phyloP scores from a whole-genome alignment of 78 protist genomes.

The Dictyostelium firmibasis region DNA sequence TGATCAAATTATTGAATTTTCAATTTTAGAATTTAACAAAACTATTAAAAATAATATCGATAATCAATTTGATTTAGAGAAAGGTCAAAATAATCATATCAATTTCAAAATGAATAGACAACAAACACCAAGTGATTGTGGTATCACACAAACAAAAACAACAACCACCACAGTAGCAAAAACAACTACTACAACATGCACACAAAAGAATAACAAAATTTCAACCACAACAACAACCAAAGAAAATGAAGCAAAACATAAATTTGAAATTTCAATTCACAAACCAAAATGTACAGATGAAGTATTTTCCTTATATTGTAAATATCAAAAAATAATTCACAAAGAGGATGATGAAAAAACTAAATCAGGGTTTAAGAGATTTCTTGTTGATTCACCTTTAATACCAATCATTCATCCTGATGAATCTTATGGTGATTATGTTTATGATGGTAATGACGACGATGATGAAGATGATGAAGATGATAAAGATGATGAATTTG shows the following conservation, averaged over 20 bases:
- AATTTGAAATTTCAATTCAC: constrained; percentile 26
- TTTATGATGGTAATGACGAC: not conserved
- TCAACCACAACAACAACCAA: constrained; percentile 1
- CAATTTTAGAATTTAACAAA: not conserved
- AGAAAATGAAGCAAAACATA: not conserved
- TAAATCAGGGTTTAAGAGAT: constrained; percentile 5
- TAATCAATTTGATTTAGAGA: not conserved
- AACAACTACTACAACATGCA: not conserved
- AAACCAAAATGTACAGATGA: constrained; percentile 57
- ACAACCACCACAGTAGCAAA: not conserved
- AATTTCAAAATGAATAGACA: not conserved
- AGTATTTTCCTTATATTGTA: constrained; percentile 34
- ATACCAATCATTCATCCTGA: not conserved
- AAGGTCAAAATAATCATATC: constrained; percentile 6
- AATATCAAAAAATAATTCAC: constrained; percentile 50
- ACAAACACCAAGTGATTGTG: not conserved
- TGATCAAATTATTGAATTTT: not conserved
- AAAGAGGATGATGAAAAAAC: constrained; percentile 34
- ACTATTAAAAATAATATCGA: not conserved
- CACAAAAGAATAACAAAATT: too few relatives aligned
- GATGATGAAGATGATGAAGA: not conserved
- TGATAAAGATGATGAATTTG: not conserved
- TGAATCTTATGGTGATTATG: not conserved
- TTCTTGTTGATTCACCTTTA: constrained; percentile 53
- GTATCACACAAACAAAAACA: not conserved